Percentiles rank a stretch among this genome's conserved stretches.
Conservation (phyloP, 306 rosid genomes). For the Calophaca sinica region DNA sequence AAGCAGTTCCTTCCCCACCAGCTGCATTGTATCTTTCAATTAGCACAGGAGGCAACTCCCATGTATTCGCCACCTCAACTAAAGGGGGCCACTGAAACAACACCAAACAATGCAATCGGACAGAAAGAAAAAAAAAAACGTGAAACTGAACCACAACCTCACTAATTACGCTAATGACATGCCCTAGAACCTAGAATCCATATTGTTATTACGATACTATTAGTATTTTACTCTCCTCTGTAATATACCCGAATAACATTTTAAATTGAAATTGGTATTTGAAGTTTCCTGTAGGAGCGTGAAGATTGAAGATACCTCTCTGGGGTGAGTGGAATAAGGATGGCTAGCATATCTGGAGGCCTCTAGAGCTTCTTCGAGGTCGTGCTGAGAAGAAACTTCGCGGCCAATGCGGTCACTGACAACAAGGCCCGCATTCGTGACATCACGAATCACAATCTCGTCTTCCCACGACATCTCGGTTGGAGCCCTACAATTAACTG, state of each 20-base stretch:
- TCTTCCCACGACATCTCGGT: conserved; percentile 78
- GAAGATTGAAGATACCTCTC: conserved; percentile 65
- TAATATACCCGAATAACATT: conserved; percentile 11
- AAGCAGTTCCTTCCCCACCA: conserved; percentile 97
- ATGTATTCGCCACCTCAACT: conserved; percentile 82
- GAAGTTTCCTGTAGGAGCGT: not conserved
- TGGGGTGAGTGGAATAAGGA: conserved; percentile 88
- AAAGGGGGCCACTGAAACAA: conserved; percentile 93
- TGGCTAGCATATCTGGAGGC: conserved; percentile 91
- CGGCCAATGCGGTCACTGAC: conserved; percentile 91
- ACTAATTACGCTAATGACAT: not conserved
- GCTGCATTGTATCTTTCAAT: conserved; percentile 94
- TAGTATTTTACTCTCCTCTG: not conserved
- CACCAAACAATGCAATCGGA: conserved; percentile 35
- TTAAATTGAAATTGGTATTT: not conserved
- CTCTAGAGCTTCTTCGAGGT: conserved; percentile 94
- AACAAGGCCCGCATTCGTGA: conserved; percentile 78
- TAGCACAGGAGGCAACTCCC: conserved; percentile 93
- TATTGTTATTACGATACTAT: not conserved
- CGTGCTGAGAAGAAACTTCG: conserved; percentile 83
- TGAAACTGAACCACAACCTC: conserved; percentile 2
- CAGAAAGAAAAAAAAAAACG: not conserved
- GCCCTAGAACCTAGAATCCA: conserved; percentile 33
- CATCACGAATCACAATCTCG: conserved; percentile 82
- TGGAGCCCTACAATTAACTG: conserved; percentile 43